Evolutionary conservation across 129 eudicot genomes (phyloP).

Genomic region (Gnaphalium uliginosum): DNA sequence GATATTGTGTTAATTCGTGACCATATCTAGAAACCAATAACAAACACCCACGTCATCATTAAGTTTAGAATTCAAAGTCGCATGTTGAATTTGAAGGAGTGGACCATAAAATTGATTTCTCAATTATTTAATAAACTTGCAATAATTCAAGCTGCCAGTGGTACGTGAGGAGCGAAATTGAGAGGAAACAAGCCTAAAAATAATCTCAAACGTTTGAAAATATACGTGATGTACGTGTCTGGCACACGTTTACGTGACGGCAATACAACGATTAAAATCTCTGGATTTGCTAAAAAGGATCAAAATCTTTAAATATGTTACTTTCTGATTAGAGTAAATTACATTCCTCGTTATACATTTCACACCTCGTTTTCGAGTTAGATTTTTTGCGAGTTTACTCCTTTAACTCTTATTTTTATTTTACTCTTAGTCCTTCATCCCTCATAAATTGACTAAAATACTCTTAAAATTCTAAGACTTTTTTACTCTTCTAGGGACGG

Average conservation of each 20-base stretch:
- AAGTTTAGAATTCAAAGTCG: neutral
- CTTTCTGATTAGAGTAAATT: too few relatives aligned
- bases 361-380: too few relatives aligned
- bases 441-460: too few relatives aligned
- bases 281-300: neutral
- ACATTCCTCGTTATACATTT: too few relatives aligned
- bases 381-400: too few relatives aligned
- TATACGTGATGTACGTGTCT: neutral
- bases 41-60: neutral
- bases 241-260: neutral
- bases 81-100: neutral
- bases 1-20: neutral
- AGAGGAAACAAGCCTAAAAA: neutral
- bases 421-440: too few relatives aligned
- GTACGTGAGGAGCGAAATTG: neutral
- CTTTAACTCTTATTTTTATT: too few relatives aligned
- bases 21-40: neutral
- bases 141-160: neutral
- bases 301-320: neutral
- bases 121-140: neutral
- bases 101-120: neutral
- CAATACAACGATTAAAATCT: neutral
- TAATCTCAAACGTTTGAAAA: neutral
- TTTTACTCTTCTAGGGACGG: too few relatives aligned
- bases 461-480: too few relatives aligned